Base-by-base conservation (phyloP, 1,139 yeast species). In the Taphrina confusa region DNA sequence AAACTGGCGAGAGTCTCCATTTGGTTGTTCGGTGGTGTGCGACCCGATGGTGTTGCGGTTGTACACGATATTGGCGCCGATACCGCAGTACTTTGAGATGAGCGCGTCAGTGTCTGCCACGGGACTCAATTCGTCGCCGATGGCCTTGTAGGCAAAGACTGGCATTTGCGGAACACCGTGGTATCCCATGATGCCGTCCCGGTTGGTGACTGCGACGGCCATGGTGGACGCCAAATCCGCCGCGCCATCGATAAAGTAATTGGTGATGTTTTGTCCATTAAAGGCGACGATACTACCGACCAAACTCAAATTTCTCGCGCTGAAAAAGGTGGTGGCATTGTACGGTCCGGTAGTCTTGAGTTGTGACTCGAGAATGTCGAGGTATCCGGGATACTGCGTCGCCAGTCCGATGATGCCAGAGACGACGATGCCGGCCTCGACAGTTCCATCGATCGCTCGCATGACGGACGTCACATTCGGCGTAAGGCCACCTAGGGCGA, bases 391-490 rank as follows among this genome's bases (percentile, higher is more conserved):
- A 63, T 71, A 71, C 62, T 68, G 72, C 20, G 64, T 55, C 16
- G 68, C 66, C 31, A 71, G 60, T 6, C 74, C 74, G 31, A 62
- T 50, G 46, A 69, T 59, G 11, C 70, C 72, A 6, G 69, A 64
- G 20, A 70, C 68, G 39, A 67, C 62, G 54, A 69, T 64, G 3
- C 72, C 72, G 6, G 70, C 66, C 27, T 58, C 65, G 25, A 63
- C 55, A 3, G 64, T 57, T n/a, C 61, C 63, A 57, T 67, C 65
- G 45, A 67, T 65, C 18, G 52, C 12, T 3, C 60, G 40, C 20
- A 61, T 23, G 23, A 67, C 36, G 4, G 65, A 64, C 8, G 63
- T 60, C 22, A 68, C 54, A 57, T 70, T 69, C 23, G 66, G 65
- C 18, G 69, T 64, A 39, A 63, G 60, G 5, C 71, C 71, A 8